Percentiles rank a stretch among this genome's conserved stretches.
Conservation (phyloP, 345 rosid genomes). For the Anacardium occidentale region DNA sequence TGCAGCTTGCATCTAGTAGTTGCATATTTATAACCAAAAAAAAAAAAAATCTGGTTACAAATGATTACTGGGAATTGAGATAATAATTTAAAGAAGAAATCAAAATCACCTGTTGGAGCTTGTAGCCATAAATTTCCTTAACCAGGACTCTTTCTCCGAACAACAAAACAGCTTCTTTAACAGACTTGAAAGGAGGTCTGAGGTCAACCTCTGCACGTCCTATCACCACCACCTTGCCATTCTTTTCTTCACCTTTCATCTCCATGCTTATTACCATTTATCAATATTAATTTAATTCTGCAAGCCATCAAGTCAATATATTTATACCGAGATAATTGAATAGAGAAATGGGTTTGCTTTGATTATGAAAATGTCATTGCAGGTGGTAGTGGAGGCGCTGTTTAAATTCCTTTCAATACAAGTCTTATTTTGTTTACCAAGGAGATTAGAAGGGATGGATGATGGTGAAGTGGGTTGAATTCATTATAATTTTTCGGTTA, state of each 20-base stretch:
- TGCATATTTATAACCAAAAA: too few species aligned
- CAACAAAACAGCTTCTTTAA: slow-evolving; percentile 12
- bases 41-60: too few species aligned
- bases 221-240: neutral
- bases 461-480: too few species aligned
- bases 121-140: slow-evolving; percentile 3
- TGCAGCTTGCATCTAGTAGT: slow-evolving; percentile 8
- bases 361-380: too few species aligned
- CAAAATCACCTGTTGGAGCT: slow-evolving; percentile 1
- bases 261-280: slow-evolving; percentile 1
- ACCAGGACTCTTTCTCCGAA: slow-evolving; percentile 11
- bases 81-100: too few species aligned
- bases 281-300: neutral
- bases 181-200: neutral
- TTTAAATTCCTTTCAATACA: neutral
- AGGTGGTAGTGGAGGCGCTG: neutral
- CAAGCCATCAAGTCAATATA: neutral
- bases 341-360: neutral
- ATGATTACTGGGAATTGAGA: neutral
- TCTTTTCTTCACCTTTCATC: neutral
- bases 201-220: slow-evolving; percentile 1
- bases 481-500: neutral
- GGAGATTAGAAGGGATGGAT: neutral
- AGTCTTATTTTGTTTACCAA: neutral
- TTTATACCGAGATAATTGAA: neutral